Base-by-base conservation (phyloP, 2,329 filamentous ascomycete genomes). In the Penicillium sp. region DNA sequence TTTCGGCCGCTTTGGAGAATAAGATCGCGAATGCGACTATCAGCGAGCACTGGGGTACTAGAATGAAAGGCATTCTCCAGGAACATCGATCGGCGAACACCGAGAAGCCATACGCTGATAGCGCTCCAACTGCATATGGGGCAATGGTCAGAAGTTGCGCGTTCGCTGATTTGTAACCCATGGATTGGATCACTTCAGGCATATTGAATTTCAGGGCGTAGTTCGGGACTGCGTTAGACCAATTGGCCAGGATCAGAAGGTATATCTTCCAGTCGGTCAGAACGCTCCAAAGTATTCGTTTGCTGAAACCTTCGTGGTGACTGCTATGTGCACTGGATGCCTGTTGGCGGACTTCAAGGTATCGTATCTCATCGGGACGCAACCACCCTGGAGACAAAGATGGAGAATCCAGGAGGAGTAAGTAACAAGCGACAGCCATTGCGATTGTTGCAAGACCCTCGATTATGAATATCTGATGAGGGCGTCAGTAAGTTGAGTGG, bases 381-480 rank as follows among this genome's bases (percentile, higher is more conserved):
- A 78, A 72, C 72, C 74, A 77, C 2, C 61, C 48, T 0, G 63
- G 59, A 0, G 70, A 73, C 0, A 72, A 63, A 0, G 68, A 63
- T 0, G 77, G 76, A 1, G 69, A 73, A 62, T 79, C 75, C 18
- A 72, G 50, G 10, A 70, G 59, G 24, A 64, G 57, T 14, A 69
- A 49, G 32, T 60, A 67, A 18, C 59, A 65, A 58, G 54, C 62
- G 71, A 60, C 61, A 5, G 86, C 88, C 22, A 89, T 79, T 1
- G 88, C 2, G 1, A 89, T 76, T 0, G 88, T 91, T 1, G 84
- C 76, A 2, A 88, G 74, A 13, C 89, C 89, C 58, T 83, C 82
- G 6, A 86, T 67, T 21, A 85, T 84, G 48, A 86, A 86, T 24
- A 85, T 85, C 83, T 51, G 24, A n/a, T 6, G 24, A 18, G 10